Evolutionary conservation across 176 grass and related monocot genomes (phyloP).

Genomic region (Tillandsia fasciculata): DNA sequence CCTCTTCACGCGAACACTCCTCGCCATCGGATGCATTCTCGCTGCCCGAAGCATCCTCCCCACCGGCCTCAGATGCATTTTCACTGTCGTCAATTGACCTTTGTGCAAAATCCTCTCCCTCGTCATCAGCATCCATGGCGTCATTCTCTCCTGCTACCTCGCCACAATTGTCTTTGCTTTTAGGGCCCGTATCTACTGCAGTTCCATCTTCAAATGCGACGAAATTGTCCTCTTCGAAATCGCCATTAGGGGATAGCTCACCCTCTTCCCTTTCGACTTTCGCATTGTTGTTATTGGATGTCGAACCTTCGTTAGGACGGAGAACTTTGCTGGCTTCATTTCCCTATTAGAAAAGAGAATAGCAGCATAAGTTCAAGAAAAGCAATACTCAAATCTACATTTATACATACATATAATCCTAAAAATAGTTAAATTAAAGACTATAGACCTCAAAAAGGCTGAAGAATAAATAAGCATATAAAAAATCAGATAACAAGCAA

Average conservation of each 20-base stretch:
- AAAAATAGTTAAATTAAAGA: no score
- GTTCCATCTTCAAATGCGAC: constrained; percentile 53
- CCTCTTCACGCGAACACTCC: constrained; percentile 84
- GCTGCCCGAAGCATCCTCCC: constrained; percentile 85
- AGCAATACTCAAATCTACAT: no score
- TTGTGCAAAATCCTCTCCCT: constrained; percentile 80
- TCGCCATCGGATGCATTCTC: constrained; percentile 77
- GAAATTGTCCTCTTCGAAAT: constrained; percentile 93
- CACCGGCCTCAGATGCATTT: constrained; percentile 90
- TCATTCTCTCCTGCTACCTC: constrained; percentile 74
- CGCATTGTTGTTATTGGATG: constrained; percentile 23
- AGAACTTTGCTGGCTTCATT: constrained; percentile 41
- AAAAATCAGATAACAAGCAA: neutral
- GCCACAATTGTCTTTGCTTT: constrained; percentile 44
- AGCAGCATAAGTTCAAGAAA: constrained; percentile 2
- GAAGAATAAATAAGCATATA: neutral
- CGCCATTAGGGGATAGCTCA: constrained; percentile 89
- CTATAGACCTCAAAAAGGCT: no score
- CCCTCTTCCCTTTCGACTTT: constrained; percentile 99
- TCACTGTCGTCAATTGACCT: constrained; percentile 88
- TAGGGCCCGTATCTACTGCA: constrained; percentile 22
- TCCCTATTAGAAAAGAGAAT: constrained; percentile 23
- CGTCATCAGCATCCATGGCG: constrained; percentile 71
- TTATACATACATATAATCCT: no score
- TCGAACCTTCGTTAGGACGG: constrained; percentile 36